phyloP scores from a whole-genome alignment of 148 eudicot genomes.

The Suaeda aralocaspica region DNA sequence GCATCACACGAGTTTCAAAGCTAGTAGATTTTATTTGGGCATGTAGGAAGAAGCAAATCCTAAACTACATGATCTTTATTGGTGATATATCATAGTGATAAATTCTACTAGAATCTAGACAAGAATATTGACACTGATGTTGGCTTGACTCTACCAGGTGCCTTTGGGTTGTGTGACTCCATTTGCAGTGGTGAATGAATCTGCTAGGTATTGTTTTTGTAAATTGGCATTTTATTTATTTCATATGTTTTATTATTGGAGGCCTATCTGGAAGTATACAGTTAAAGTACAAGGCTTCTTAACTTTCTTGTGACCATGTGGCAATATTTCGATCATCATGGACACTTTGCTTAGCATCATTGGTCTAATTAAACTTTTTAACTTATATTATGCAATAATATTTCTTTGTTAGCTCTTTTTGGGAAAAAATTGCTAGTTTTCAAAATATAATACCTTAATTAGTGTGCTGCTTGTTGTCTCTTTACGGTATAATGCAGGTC shows the following conservation, averaged over 20 bases:
- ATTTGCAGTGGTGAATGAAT: conserved; percentile 74
- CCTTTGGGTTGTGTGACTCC: conserved; percentile 97
- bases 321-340: neutral
- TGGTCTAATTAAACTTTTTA: too few species aligned
- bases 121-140: conserved; percentile 8
- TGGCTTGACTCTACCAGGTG: conserved; percentile 49
- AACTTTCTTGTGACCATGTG: neutral
- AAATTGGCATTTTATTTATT: conserved; percentile 1
- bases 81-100: neutral
- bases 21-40: too few species aligned
- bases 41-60: neutral
- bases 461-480: too few species aligned
- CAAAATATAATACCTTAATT: too few species aligned
- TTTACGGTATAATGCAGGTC: too few species aligned
- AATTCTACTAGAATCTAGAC: neutral
- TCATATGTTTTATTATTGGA: neutral
- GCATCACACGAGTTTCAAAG: too few species aligned
- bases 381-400: too few species aligned
- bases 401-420: too few species aligned
- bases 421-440: too few species aligned
- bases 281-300: neutral
- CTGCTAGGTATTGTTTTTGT: conserved; percentile 54
- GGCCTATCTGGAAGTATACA: neutral
- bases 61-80: neutral
- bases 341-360: neutral